Percentiles rank a stretch among this genome's conserved stretches.
Evolutionary conservation across 2,329 filamentous ascomycete species (phyloP).

Genomic region (Penicillium sp.): DNA sequence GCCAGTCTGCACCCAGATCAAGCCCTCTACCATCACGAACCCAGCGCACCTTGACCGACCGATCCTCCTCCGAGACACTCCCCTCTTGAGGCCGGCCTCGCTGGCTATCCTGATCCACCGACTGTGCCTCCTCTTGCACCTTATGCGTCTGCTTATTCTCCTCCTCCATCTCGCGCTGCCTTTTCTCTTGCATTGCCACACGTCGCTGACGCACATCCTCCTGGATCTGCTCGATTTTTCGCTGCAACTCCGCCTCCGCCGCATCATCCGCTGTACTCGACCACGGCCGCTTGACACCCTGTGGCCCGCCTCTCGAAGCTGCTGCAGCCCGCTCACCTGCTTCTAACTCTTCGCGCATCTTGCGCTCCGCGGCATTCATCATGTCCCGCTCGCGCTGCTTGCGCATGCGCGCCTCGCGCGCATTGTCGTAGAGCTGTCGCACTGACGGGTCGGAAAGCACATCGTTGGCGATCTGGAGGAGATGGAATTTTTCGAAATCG

Average conservation of each 20-base stretch:
- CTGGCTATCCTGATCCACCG: conserved; percentile 29
- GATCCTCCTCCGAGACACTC: conserved; percentile 51
- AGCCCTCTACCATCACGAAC: conserved; percentile 45
- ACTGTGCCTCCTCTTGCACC: conserved; percentile 39
- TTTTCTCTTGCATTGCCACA: conserved; percentile 46
- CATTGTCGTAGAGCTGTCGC: conserved; percentile 72
- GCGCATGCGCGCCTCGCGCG: conserved; percentile 65
- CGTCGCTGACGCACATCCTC: conserved; percentile 51
- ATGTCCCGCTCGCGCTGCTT: conserved; percentile 66
- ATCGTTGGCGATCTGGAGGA: conserved; percentile 80
- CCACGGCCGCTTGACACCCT: conserved; percentile 58
- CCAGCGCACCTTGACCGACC: conserved; percentile 57
- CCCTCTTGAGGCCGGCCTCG: conserved; percentile 36
- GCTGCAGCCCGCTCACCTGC: conserved; percentile 59
- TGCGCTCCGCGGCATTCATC: conserved; percentile 67
- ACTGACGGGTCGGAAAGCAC: conserved; percentile 68
- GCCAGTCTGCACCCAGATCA: conserved; percentile 46
- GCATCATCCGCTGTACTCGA: conserved; percentile 37
- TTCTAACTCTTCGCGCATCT: conserved; percentile 84
- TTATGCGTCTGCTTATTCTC: conserved; percentile 7
- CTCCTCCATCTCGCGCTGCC: conserved; percentile 37
- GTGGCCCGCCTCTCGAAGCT: conserved; percentile 34
- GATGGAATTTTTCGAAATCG: conserved; percentile 77
- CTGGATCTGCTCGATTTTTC: conserved; percentile 51
- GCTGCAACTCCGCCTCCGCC: conserved; percentile 49